A percentile compares a stretch with the other conserved stretches of the same genome.
These are phyloP conservation scores for Podila epigama DNA, from an alignment of 192 early-diverging fungal species.

Conservation along the genomic window DNA sequence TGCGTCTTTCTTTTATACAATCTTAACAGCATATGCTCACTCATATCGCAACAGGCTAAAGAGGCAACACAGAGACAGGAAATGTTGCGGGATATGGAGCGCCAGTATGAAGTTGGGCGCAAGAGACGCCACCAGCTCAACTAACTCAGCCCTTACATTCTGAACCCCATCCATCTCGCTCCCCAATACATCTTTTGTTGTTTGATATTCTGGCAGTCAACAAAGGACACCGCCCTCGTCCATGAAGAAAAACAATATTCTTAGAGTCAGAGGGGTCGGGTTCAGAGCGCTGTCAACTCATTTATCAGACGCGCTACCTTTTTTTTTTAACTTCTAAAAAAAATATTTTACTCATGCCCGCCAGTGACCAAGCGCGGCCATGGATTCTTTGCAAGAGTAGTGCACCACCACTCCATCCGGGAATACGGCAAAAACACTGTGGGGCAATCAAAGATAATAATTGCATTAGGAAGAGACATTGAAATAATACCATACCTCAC, in stretches of 20 bases:
- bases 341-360: conserved; percentile 7
- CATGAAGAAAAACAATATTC: too few relatives aligned
- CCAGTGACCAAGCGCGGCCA: conserved; percentile 33
- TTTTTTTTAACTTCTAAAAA: neutral
- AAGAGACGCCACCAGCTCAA: conserved; percentile 14
- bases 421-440: conserved; percentile 77
- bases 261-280: too few relatives aligned
- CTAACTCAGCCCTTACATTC: too few relatives aligned
- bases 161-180: neutral
- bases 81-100: conserved; percentile 13
- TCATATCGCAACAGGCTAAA: neutral
- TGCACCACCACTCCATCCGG: conserved; percentile 77
- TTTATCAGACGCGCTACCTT: neutral
- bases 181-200: neutral
- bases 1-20: neutral
- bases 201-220: neutral
- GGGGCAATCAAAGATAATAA: neutral
- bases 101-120: conserved; percentile 25
- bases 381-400: conserved; percentile 72
- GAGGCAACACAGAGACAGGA: conserved; percentile 20
- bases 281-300: too few relatives aligned
- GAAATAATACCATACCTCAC: neutral
- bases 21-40: neutral
- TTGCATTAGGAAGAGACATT: conserved; percentile 1
- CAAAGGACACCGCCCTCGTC: too few relatives aligned